Conservation (phyloP, 192 early-diverging fungal species). For the Podila epicladia region DNA sequence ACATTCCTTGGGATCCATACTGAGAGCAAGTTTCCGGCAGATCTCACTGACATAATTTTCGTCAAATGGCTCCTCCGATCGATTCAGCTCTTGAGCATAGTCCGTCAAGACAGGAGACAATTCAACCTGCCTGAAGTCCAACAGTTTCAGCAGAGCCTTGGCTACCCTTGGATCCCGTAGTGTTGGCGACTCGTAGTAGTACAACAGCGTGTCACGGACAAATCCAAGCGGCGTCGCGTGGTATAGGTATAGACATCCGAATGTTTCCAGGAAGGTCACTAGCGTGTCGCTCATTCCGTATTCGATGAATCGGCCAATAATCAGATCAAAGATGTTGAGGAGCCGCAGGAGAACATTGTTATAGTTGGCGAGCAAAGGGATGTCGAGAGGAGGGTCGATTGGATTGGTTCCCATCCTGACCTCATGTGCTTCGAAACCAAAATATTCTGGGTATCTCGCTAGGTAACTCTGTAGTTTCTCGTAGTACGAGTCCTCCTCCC, state of each 20-base stretch:
- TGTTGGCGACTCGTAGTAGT: conserved; percentile 72
- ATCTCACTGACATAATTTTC: conserved; percentile 60
- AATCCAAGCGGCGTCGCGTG: conserved; percentile 76
- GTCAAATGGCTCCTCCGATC: conserved; percentile 53
- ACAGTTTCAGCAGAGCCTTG: conserved; percentile 39
- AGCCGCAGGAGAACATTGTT: conserved; percentile 74
- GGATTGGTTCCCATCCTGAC: conserved; percentile 51
- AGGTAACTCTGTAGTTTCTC: conserved; percentile 71
- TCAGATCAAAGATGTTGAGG: conserved; percentile 70
- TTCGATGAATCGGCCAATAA: conserved; percentile 76
- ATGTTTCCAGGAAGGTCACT: conserved; percentile 67
- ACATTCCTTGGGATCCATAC: conserved; percentile 62
- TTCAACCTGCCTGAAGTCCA: conserved; percentile 43
- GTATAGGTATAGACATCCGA: conserved; percentile 69
- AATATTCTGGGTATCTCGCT: conserved; percentile 75
- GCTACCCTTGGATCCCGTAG: conserved; percentile 62
- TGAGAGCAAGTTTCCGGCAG: conserved; percentile 60
- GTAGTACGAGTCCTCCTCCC: conserved; percentile 77
- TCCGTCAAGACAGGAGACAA: conserved; percentile 25
- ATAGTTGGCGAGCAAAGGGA: conserved; percentile 75
- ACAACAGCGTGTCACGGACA: conserved; percentile 71
- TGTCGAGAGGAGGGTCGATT: conserved; percentile 67
- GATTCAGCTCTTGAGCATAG: conserved; percentile 59
- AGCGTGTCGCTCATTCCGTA: conserved; percentile 67
- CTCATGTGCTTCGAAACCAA: conserved; percentile 76